Percentiles rank a stretch among this genome's conserved stretches.
phyloP scores from a whole-genome alignment of 2,329 filamentous ascomycete genomes.

The Exophiala alcalophila region DNA sequence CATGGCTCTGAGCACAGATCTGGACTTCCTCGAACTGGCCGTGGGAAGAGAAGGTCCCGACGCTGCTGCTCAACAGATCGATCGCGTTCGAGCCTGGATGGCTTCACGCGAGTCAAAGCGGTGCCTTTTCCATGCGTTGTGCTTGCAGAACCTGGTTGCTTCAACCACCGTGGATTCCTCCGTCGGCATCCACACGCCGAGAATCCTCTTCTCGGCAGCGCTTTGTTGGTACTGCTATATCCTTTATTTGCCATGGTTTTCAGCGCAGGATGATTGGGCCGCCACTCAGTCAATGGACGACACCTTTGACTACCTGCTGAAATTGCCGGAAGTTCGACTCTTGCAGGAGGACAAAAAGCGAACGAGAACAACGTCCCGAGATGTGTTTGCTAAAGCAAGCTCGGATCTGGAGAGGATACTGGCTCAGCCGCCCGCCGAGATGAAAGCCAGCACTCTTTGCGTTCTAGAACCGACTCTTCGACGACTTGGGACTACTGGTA shows the following conservation, averaged over 20 bases:
- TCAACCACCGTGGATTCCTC: conserved; percentile 17
- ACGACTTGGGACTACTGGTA: conserved; percentile 13
- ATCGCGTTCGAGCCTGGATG: conserved; percentile 26
- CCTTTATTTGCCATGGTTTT: conserved; percentile 10
- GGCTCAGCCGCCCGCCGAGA: conserved; percentile 12
- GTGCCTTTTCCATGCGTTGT: conserved; percentile 28
- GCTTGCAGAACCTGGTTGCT: conserved; percentile 20
- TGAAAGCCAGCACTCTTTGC: conserved; percentile 18
- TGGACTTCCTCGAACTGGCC: conserved; percentile 30
- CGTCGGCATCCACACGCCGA: conserved; percentile 27
- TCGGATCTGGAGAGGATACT: conserved; percentile 10
- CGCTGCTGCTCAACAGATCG: conserved; percentile 8
- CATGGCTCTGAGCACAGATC: conserved; percentile 22
- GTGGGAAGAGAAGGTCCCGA: conserved; percentile 30
- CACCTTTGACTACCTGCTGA: conserved; percentile 1
- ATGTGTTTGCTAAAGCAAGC: conserved; percentile 8
- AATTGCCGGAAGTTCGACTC: conserved; percentile 9
- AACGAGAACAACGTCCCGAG: conserved; percentile 1
- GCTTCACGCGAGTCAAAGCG: conserved; percentile 25
- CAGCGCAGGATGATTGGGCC: not conserved
- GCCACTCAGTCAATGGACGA: not conserved
- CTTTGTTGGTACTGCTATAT: conserved; percentile 16
- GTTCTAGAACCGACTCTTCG: conserved; percentile 14
- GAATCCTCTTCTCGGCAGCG: conserved; percentile 24
- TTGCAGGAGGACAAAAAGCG: conserved; percentile 3